These are phyloP conservation scores for Malassezia sympodialis DNA, from an alignment of 1,284 basidiomycete genomes.

Conservation along the genomic window DNA sequence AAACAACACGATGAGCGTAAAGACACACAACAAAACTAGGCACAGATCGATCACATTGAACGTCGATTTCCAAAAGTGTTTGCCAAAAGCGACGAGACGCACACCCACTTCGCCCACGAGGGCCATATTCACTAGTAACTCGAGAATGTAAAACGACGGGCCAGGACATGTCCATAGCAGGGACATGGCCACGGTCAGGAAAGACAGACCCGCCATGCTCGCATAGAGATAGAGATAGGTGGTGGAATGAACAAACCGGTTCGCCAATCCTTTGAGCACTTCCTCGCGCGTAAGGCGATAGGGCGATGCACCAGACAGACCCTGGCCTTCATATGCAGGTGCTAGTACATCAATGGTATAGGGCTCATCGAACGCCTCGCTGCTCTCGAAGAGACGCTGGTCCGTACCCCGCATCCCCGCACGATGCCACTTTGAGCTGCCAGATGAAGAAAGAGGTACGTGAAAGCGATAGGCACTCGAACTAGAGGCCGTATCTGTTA, in stretches of 20 bases:
- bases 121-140: conserved; percentile 38
- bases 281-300: conserved; percentile 39
- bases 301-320: neutral
- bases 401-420: neutral
- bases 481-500: neutral
- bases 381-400: neutral
- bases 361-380: neutral
- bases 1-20: conserved; percentile 41
- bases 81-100: conserved; percentile 39
- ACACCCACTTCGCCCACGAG: conserved; percentile 43
- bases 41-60: conserved; percentile 44
- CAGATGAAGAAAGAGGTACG: neutral
- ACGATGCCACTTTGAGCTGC: neutral
- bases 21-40: conserved; percentile 36
- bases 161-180: conserved; percentile 39
- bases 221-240: conserved; percentile 46
- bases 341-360: conserved; percentile 13
- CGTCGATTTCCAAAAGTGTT: conserved; percentile 46
- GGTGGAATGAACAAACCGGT: conserved; percentile 44
- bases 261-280: conserved; percentile 44
- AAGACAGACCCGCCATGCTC: conserved; percentile 38
- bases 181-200: conserved; percentile 39
- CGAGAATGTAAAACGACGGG: conserved; percentile 38
- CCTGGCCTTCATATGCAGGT: conserved; percentile 7
- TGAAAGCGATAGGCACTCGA: conserved; percentile 10